A percentile compares a stretch with the other conserved stretches of the same genome.
Conservation (phyloP, 768 basidiomycete species). For the Amanita phalloides region DNA sequence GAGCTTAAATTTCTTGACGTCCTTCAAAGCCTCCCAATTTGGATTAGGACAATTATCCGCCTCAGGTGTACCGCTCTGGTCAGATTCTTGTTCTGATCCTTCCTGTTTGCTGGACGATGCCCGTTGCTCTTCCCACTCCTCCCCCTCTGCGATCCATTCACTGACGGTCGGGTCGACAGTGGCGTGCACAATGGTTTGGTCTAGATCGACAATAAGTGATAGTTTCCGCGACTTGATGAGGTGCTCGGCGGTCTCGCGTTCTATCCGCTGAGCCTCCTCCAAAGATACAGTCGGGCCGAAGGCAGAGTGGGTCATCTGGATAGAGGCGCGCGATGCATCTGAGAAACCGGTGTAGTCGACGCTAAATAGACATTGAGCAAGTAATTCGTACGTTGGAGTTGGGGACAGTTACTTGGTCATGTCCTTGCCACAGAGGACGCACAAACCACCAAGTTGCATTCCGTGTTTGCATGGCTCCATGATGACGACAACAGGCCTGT, state of each 20-base stretch:
- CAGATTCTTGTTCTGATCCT: conserved; percentile 22
- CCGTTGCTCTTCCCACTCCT: conserved; percentile 61
- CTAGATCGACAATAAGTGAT: conserved; percentile 94
- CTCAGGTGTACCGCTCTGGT: conserved; percentile 25
- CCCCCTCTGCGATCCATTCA: conserved; percentile 89
- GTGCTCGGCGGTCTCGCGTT: conserved; percentile 69
- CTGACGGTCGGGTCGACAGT: conserved; percentile 98
- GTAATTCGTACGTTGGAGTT: conserved; percentile 5
- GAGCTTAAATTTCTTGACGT: conserved; percentile 83
- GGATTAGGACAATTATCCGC: conserved; percentile 65
- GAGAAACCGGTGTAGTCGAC: conserved; percentile 84
- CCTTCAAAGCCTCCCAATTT: conserved; percentile 86
- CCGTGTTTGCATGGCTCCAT: conserved; percentile 95
- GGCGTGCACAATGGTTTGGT: conserved; percentile 98
- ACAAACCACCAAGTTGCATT: conserved; percentile 85
- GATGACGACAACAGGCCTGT: conserved; percentile 52
- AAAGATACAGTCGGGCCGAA: conserved; percentile 86
- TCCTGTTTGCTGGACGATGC: conserved; percentile 19
- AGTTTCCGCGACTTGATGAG: conserved; percentile 71
- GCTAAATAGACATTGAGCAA: conserved; percentile 19
- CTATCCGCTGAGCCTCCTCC: conserved; percentile 86
- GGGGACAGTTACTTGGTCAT: conserved; percentile 59
- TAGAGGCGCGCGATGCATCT: conserved; percentile 76
- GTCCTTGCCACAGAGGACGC: conserved; percentile 91
- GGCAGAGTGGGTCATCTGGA: conserved; percentile 92